phyloP scores from a whole-genome alignment of 768 basidiomycete species.

The Asterophora parasitica region DNA sequence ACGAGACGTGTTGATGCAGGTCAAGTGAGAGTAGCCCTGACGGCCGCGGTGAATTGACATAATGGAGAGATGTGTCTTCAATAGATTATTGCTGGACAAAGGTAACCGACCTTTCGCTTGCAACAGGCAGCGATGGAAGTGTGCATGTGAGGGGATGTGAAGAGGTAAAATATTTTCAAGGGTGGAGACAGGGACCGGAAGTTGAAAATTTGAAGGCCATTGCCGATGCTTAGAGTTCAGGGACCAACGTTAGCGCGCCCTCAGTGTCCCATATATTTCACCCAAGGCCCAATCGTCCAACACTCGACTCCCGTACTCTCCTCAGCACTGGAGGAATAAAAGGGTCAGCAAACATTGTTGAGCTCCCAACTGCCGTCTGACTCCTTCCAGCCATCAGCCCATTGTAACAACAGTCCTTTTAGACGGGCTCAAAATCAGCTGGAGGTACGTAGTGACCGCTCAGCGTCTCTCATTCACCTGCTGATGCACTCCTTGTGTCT shows the following conservation, averaged over 20 bases:
- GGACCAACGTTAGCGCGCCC: conserved; percentile 39
- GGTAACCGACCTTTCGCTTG: conserved; percentile 5
- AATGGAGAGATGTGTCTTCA: not conserved
- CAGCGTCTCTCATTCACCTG: conserved; percentile 21
- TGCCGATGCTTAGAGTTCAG: conserved; percentile 45
- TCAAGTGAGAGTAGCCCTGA: not conserved
- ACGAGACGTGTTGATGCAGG: not conserved
- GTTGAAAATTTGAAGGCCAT: conserved; percentile 47
- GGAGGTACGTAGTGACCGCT: conserved; percentile 46
- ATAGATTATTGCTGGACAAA: not conserved
- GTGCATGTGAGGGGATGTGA: not conserved
- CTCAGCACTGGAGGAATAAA: conserved; percentile 41
- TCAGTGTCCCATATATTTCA: conserved; percentile 42
- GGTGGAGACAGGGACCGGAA: conserved; percentile 35
- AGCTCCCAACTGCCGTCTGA: conserved; percentile 18
- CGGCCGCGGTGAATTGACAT: not conserved
- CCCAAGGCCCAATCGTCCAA: conserved; percentile 27
- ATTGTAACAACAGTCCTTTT: conserved; percentile 82
- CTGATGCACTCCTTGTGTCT: conserved; percentile 16
- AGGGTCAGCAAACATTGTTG: conserved; percentile 35
- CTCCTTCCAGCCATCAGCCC: conserved; percentile 40
- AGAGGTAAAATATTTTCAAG: conserved; percentile 28
- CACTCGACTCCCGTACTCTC: conserved; percentile 31
- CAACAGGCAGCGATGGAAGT: not conserved
- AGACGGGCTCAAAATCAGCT: conserved; percentile 75